Evolutionary conservation across 208 protist species (phyloP), one percentile per base, ranked within the genome.

Genomic region (Leishmania turanica): DNA sequence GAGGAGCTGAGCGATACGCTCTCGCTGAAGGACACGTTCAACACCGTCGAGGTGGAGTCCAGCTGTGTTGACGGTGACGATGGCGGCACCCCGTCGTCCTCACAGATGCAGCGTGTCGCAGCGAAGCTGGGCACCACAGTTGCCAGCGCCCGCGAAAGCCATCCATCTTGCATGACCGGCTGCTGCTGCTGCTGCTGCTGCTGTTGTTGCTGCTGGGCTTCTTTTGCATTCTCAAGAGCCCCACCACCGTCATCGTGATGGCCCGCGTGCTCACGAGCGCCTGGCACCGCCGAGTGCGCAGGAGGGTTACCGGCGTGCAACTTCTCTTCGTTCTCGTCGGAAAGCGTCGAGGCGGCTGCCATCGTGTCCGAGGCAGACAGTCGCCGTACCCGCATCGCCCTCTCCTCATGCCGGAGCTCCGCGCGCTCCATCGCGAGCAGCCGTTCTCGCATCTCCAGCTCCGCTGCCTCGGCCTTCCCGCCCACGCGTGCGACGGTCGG

Each of bases 401-500:
- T 56, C 34, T 76, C 69, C 37, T 64, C 71, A 8, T 74, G 60
- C 40, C 49, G 60, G 31, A 68, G 66, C 54, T 75, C 69, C 21
- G 2, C 51, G n/a, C 62, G 77, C n/a, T 85, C 34, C 76, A 34
- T 72, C 34, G 34, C 17, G 4, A n/a, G n/a, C 45, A 37, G 51
- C 37, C 21, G 45, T 27, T 77, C 72, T 45, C 24, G 54, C 71
- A 11, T 40, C 40, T 64, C 60, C 62, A 77, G 60, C 11, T 53
- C 72, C 15, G 47, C 77, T 27, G 72, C 47, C 24, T 47, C 56
- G 45, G 47, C 27, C 31, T 15, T n/a, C 27, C 40, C 45, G 17
- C 82, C 77, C 1, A 74, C 47, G 8, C 82, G 70, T 4, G 79
- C 82, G 8, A 73, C 83, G n/a, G 73, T 54, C 27, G 86, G 86